These are phyloP conservation scores for Clavulina sp. DNA, from an alignment of 768 basidiomycete species.

Conservation along the genomic window DNA sequence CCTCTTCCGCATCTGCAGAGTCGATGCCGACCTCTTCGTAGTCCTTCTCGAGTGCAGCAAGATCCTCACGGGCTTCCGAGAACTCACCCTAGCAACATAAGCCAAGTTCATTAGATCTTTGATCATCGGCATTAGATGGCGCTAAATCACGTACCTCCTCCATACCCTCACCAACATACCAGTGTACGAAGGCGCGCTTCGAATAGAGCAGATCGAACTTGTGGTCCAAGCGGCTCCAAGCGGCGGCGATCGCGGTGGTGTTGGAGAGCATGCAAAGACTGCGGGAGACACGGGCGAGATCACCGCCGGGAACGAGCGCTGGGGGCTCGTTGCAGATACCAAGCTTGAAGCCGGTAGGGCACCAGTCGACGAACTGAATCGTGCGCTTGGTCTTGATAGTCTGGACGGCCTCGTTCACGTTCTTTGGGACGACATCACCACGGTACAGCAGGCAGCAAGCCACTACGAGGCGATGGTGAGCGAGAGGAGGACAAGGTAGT, in stretches of 20 bases:
- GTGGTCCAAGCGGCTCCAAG: slow-evolving; percentile 91
- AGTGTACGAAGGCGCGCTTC: slow-evolving; percentile 80
- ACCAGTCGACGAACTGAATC: slow-evolving; percentile 98
- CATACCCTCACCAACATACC: slow-evolving; percentile 99
- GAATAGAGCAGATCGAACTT: slow-evolving; percentile 98
- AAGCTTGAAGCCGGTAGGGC: slow-evolving; percentile 74
- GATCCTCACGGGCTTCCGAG: slow-evolving; percentile 94
- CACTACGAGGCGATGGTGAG: slow-evolving; percentile 28
- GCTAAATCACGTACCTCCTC: slow-evolving; percentile 35
- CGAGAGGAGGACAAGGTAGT: not conserved
- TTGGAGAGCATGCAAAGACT: slow-evolving; percentile 96
- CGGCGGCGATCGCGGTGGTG: slow-evolving; percentile 84
- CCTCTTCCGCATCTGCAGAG: slow-evolving; percentile 13
- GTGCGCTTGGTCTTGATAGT: slow-evolving; percentile 95
- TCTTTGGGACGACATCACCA: slow-evolving; percentile 94
- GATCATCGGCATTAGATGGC: not conserved
- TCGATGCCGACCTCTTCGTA: slow-evolving; percentile 65
- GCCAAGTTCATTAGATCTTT: slow-evolving; percentile 13
- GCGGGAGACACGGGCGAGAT: slow-evolving; percentile 83
- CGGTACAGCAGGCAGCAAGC: slow-evolving; percentile 86
- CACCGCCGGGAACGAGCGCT: slow-evolving; percentile 81
- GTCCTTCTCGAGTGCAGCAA: slow-evolving; percentile 92
- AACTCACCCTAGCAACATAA: slow-evolving; percentile 50
- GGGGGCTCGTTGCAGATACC: slow-evolving; percentile 97
- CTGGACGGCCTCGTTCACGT: slow-evolving; percentile 81